A percentile compares a stretch with the other conserved stretches of the same genome.
Conservation (phyloP, 2,329 filamentous ascomycete genomes). For the Thelonectria olida region DNA sequence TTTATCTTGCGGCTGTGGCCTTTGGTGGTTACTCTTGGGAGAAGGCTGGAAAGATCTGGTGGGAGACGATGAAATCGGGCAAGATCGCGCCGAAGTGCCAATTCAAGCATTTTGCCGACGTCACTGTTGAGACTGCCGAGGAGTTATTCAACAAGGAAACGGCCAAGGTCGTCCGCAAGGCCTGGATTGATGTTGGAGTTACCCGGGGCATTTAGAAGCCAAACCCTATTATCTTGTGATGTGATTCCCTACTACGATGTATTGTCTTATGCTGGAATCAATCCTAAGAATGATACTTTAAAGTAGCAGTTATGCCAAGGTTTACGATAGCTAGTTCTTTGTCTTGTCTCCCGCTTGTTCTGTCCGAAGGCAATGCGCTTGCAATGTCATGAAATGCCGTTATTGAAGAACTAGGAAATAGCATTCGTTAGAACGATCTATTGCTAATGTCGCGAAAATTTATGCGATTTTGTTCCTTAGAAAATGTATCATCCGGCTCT, state of each 20-base stretch:
- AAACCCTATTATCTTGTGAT: conserved; percentile 23
- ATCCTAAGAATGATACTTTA: not conserved
- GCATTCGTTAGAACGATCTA: no score
- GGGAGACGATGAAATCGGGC: conserved; percentile 58
- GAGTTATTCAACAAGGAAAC: conserved; percentile 53
- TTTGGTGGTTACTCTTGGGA: conserved; percentile 65
- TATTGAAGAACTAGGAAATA: no score
- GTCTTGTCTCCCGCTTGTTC: no score
- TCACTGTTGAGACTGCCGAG: conserved; percentile 56
- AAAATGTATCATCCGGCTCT: no score
- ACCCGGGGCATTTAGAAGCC: conserved; percentile 27
- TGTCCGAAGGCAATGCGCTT: no score
- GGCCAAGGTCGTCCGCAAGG: conserved; percentile 54
- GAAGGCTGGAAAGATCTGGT: conserved; percentile 63
- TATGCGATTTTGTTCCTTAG: no score
- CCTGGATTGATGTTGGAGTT: conserved; percentile 60
- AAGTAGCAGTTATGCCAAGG: not conserved
- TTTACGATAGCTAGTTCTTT: not conserved
- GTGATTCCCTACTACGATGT: not conserved
- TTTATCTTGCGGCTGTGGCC: conserved; percentile 57
- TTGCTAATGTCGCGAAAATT: no score
- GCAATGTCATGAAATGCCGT: no score
- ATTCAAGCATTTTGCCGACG: conserved; percentile 60
- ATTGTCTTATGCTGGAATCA: not conserved
- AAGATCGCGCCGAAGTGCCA: conserved; percentile 52